Evolutionary conservation across 2,329 filamentous ascomycete genomes (phyloP).

Genomic region (Gliomastix tumulicola): DNA sequence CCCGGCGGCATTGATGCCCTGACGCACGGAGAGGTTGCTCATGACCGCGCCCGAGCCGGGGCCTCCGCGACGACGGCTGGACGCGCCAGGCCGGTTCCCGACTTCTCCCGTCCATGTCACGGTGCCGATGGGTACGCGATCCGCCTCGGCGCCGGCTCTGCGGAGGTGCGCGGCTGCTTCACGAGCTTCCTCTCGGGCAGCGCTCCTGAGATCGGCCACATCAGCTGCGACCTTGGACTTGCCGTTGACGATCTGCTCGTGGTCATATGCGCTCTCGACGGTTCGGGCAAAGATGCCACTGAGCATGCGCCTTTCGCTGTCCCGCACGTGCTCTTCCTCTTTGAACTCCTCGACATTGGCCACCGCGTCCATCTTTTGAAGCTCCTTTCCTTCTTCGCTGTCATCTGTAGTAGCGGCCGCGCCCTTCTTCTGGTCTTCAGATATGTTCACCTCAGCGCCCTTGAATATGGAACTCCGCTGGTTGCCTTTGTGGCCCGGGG

Average conservation of each 20-base stretch:
- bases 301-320: constrained; percentile 76
- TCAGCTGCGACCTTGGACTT: constrained; percentile 67
- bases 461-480: constrained; percentile 84
- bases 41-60: constrained; percentile 49
- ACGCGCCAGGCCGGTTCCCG: constrained; percentile 62
- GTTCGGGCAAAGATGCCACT: constrained; percentile 82
- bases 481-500: constrained; percentile 50
- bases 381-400: constrained; percentile 29
- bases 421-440: neutral
- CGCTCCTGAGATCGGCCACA: constrained; percentile 68
- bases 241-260: constrained; percentile 83
- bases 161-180: constrained; percentile 71
- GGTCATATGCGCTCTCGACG: constrained; percentile 86
- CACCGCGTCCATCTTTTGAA: constrained; percentile 51
- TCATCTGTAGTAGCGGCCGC: constrained; percentile 3
- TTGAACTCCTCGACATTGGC: constrained; percentile 59
- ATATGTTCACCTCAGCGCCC: constrained; percentile 63
- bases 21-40: constrained; percentile 49
- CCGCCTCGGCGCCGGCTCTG: constrained; percentile 65
- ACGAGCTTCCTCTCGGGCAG: constrained; percentile 73
- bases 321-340: constrained; percentile 40
- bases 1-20: constrained; percentile 43
- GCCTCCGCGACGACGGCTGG: constrained; percentile 41
- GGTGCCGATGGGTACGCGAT: constrained; percentile 68
- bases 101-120: constrained; percentile 91